phyloP scores from a whole-genome alignment of 345 rosid species.

The Heritiera fomes region DNA sequence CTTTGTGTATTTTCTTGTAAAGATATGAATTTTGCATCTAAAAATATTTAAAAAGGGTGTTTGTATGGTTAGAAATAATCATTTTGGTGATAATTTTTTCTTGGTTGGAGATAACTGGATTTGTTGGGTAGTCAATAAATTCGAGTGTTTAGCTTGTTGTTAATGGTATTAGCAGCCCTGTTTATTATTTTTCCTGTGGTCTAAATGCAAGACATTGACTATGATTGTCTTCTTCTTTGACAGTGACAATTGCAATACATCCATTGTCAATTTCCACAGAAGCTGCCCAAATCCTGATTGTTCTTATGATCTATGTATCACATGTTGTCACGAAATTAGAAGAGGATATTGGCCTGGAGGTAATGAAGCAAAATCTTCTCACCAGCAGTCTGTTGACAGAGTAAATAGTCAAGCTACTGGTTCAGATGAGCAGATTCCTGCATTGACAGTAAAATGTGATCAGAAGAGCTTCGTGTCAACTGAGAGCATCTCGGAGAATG shows the following conservation, averaged over 20 bases:
- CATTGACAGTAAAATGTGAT: constrained; percentile 6
- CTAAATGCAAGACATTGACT: constrained; percentile 12
- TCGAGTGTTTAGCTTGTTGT: neutral
- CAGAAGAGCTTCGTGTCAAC: constrained; percentile 25
- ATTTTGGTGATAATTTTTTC: neutral
- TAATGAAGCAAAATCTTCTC: constrained; percentile 25
- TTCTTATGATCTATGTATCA: constrained; percentile 56
- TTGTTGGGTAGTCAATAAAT: neutral
- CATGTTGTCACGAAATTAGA: constrained; percentile 54
- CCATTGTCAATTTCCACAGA: constrained; percentile 52
- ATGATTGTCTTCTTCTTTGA: constrained; percentile 20
- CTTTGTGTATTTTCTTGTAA: neutral
- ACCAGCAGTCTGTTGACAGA: constrained; percentile 27
- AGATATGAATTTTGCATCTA: neutral
- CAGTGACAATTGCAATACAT: constrained; percentile 62
- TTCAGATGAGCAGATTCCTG: constrained; percentile 22
- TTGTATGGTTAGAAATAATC: neutral
- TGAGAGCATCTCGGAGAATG: neutral
- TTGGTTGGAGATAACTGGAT: neutral
- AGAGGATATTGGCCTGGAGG: constrained; percentile 28
- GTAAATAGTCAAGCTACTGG: constrained; percentile 24
- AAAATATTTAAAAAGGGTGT: neutral
- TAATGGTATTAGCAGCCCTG: neutral
- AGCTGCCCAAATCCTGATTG: constrained; percentile 49
- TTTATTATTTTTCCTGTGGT: neutral